These are phyloP conservation scores for Carex parvula DNA, from an alignment of 176 grass and related monocot genomes.

Conservation along the genomic window DNA sequence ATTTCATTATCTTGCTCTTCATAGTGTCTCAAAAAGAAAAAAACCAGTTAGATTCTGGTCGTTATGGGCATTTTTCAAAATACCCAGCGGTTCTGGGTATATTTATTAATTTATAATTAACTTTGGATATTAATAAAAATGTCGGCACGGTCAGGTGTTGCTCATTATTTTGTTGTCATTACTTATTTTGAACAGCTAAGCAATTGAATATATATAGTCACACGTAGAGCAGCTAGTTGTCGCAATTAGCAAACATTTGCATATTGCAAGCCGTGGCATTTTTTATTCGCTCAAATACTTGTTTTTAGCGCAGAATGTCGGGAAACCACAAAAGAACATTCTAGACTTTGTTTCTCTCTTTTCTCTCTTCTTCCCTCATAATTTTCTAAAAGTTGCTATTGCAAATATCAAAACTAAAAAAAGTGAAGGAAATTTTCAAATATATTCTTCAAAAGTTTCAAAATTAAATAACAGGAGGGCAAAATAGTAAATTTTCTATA, in stretches of 20 bases:
- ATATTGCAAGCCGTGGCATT: neutral
- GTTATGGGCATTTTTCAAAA: no score
- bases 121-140: no score
- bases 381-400: neutral
- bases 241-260: neutral
- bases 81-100: no score
- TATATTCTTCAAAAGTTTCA: no score
- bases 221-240: neutral
- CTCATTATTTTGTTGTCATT: neutral
- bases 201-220: neutral
- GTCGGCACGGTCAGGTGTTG: no score
- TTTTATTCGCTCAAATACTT: neutral
- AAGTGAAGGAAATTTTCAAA: neutral
- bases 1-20: no score
- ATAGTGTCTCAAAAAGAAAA: no score
- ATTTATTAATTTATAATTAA: no score
- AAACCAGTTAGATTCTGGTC: no score
- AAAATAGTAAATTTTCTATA: conserved; percentile 8
- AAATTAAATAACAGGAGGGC: neutral
- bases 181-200: neutral
- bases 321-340: neutral
- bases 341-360: neutral
- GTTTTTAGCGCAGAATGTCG: neutral
- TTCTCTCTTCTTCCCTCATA: neutral
- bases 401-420: neutral